Percentiles rank a stretch among this genome's conserved stretches.
phyloP scores from a whole-genome alignment of 2,329 filamentous ascomycete genomes.

The Camillea tinctor region DNA sequence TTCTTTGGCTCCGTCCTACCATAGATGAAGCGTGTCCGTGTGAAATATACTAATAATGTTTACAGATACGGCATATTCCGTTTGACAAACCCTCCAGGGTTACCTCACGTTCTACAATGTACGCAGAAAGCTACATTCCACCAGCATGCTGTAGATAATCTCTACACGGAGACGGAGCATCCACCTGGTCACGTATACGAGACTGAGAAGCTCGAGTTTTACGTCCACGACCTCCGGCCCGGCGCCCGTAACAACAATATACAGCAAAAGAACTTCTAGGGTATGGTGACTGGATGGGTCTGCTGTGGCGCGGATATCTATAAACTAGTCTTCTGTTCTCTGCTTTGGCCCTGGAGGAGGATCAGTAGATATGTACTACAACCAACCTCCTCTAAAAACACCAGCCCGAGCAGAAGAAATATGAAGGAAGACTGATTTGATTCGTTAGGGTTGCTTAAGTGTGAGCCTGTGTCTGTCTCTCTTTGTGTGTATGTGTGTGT shows the following conservation, averaged over 20 bases:
- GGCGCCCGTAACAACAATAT: slow-evolving; percentile 22
- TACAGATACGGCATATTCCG: slow-evolving; percentile 85
- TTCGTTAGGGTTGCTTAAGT: not conserved
- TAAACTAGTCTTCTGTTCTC: slow-evolving; percentile 6
- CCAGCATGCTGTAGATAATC: slow-evolving; percentile 62
- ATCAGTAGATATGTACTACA: not conserved
- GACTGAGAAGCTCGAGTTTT: slow-evolving; percentile 61
- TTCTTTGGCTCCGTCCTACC: not conserved
- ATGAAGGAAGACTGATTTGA: slow-evolving; percentile 2
- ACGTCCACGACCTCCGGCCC: slow-evolving; percentile 54
- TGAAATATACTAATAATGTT: slow-evolving; percentile 1
- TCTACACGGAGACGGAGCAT: slow-evolving; percentile 73
- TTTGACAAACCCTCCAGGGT: slow-evolving; percentile 86
- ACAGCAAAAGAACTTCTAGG: slow-evolving; percentile 29
- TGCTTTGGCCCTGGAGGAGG: slow-evolving; percentile 1
- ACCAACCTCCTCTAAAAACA: slow-evolving; percentile 5
- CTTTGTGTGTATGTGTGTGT: too few relatives aligned
- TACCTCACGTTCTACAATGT: slow-evolving; percentile 82
- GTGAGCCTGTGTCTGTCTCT: too few relatives aligned
- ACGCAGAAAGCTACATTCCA: slow-evolving; percentile 80
- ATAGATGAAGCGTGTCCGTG: not conserved
- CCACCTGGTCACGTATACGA: slow-evolving; percentile 70
- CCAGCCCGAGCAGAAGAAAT: not conserved
- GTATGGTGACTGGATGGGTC: slow-evolving; percentile 25
- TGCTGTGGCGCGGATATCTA: slow-evolving; percentile 16